Evolutionary conservation across 2,329 filamentous ascomycete species (phyloP), one percentile per base, ranked within the genome.

Genomic region (Stagonosporopsis tanaceti): DNA sequence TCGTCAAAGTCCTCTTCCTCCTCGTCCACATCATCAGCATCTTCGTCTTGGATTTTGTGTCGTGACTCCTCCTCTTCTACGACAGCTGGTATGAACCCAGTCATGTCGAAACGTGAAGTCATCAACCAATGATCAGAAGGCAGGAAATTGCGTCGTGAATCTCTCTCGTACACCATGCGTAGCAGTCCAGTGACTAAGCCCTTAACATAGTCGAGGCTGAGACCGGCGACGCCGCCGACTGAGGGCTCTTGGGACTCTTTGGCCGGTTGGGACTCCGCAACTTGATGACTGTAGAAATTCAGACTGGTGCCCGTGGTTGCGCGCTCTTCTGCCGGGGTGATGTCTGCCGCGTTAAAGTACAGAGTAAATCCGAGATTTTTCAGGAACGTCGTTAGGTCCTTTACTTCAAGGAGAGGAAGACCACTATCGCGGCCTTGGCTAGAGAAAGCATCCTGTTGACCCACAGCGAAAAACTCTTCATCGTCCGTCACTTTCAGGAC

Each of bases 401-500:
- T 88, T 3, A 98, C 82, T 52, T 97, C 90, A 11, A 79, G 74
- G 9, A 94, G 77, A 1, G 87, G 85, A 6, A 98, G 81, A 41
- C 91, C 88, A 73, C 91, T 88, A 61, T 85, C 83, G 51, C 81
- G 80, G 12, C 68, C 53, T 35, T 73, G 67, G 9, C 58, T 62
- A 2, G 71, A 68, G 15, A 64, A 68, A 1, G 50, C 42, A 14
- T 69, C 66, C 24, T 79, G 37, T 41, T 79, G 38, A 76, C 78
- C 60, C 53, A 83, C 82, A 54, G 87, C 85, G 60, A 96, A 90
- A 72, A 99, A 99, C 67, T 99, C 95, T 64, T 98, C 94, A 62
- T 99, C 95, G 66, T 99, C 95, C 73, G 94, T 96, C 32, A 98
- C 87, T 66, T 95, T 90, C 12, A 98, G 81, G 2, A 97, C 87